These are phyloP conservation scores for Leccinum olivaceoglutinosum DNA, from an alignment of 1,284 basidiomycete species.

Conservation along the genomic window DNA sequence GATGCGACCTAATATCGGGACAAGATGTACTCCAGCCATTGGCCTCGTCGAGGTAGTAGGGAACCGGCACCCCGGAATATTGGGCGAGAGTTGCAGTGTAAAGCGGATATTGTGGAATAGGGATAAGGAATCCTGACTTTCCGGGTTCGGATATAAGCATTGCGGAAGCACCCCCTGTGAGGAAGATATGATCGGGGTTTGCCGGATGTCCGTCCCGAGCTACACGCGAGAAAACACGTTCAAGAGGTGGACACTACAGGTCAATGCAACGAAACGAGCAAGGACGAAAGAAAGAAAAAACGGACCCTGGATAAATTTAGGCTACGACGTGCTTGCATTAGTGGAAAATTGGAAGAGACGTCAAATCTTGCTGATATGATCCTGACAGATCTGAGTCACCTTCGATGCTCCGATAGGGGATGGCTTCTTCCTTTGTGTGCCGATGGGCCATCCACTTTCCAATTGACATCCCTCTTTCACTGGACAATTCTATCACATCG, in stretches of 20 bases:
- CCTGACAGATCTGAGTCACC: too few species aligned
- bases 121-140: constrained; percentile 81
- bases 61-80: constrained; percentile 74
- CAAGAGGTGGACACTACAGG: background rate
- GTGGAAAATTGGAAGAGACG: too few species aligned
- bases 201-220: constrained; percentile 87
- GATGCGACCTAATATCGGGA: constrained; percentile 59
- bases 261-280: constrained; percentile 6
- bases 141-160: constrained; percentile 65
- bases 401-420: too few species aligned
- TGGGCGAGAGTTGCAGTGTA: constrained; percentile 94
- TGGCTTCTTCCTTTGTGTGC: too few species aligned
- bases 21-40: constrained; percentile 85
- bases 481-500: too few species aligned
- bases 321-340: constrained; percentile 86
- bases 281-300: background rate
- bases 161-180: constrained; percentile 90
- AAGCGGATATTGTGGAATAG: constrained; percentile 97
- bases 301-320: constrained; percentile 68
- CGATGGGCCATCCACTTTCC: too few species aligned
- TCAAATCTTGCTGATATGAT: too few species aligned
- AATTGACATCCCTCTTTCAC: too few species aligned
- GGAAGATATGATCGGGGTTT: constrained; percentile 84
- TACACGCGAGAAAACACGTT: constrained; percentile 30
- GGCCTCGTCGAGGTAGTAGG: constrained; percentile 86